Conservation (phyloP, 768 basidiomycete genomes). For the Pleurotus giganteus region DNA sequence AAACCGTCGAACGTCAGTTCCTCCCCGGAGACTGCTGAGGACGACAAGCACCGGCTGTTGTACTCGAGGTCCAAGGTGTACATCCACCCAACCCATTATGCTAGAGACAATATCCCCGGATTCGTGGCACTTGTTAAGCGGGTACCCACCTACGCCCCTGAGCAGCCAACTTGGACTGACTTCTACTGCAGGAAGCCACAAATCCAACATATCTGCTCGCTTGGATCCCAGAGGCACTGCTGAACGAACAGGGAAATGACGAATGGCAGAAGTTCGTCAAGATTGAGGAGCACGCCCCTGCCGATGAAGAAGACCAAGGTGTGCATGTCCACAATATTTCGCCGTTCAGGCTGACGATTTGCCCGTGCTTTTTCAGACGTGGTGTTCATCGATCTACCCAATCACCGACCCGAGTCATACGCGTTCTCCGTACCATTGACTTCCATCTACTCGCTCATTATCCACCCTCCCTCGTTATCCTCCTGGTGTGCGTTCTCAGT, state of each 20-base stretch:
- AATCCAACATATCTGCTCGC: conserved; percentile 81
- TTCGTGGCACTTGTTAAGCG: conserved; percentile 91
- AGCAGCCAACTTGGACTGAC: conserved; percentile 1
- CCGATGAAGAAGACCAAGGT: conserved; percentile 76
- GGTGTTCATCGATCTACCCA: conserved; percentile 82
- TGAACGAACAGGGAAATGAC: conserved; percentile 76
- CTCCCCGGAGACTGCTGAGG: conserved; percentile 31
- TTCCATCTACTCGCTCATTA: conserved; percentile 85
- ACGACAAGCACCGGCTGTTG: conserved; percentile 71
- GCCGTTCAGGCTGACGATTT: too few relatives aligned
- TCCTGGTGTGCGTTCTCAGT: conserved; percentile 65
- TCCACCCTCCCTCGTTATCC: conserved; percentile 79
- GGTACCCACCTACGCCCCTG: conserved; percentile 39
- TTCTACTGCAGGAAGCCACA: conserved; percentile 55
- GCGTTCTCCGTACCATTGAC: conserved; percentile 94
- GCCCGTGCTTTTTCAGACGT: conserved; percentile 65
- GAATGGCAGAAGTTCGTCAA: conserved; percentile 92
- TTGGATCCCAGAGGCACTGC: conserved; percentile 89
- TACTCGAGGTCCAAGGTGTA: conserved; percentile 96
- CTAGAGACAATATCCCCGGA: conserved; percentile 91
- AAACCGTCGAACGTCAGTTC: conserved; percentile 36
- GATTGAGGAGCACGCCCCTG: conserved; percentile 65
- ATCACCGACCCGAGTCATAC: conserved; percentile 83
- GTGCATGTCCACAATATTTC: too few relatives aligned
- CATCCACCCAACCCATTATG: conserved; percentile 90